Evolutionary conservation across 1,284 basidiomycete genomes (phyloP).

Genomic region (Trichosporon asahii): DNA sequence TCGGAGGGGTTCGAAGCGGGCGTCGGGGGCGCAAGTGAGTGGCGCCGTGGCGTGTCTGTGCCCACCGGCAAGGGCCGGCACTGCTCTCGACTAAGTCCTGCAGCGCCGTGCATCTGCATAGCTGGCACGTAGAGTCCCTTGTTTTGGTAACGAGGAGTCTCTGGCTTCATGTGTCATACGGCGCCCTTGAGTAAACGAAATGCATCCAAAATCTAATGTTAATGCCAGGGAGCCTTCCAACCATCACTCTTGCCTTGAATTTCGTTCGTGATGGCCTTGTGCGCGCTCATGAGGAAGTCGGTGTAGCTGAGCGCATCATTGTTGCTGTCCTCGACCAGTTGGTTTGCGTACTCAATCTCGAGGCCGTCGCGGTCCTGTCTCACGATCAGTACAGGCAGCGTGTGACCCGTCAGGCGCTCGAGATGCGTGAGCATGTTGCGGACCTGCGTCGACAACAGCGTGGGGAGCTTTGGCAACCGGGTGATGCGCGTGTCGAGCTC

Average conservation of each 20-base stretch:
- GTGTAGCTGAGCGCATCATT: slow-evolving; percentile 87
- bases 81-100: no score
- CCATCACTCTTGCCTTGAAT: slow-evolving; percentile 47
- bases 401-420: slow-evolving; percentile 62
- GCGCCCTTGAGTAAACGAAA: not conserved
- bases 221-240: slow-evolving; percentile 45
- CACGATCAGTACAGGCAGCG: slow-evolving; percentile 70
- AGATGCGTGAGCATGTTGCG: slow-evolving; percentile 76
- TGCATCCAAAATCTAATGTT: not conserved
- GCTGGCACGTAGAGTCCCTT: no score
- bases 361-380: slow-evolving; percentile 89
- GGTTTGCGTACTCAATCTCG: slow-evolving; percentile 95
- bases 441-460: slow-evolving; percentile 76
- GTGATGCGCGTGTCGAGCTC: slow-evolving; percentile 71
- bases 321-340: slow-evolving; percentile 95
- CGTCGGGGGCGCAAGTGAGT: not conserved
- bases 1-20: no score
- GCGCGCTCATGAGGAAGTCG: slow-evolving; percentile 59
- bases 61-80: not conserved
- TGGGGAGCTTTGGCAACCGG: slow-evolving; percentile 68
- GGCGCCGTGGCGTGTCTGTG: slow-evolving; percentile 1
- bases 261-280: slow-evolving; percentile 52
- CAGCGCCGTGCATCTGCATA: not conserved
- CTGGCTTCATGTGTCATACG: no score
- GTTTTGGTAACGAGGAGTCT: no score